A percentile compares a stretch with the other conserved stretches of the same genome.
Conservation (phyloP, 2,329 filamentous ascomycete species). For the Arthrobotrys musiformis region DNA sequence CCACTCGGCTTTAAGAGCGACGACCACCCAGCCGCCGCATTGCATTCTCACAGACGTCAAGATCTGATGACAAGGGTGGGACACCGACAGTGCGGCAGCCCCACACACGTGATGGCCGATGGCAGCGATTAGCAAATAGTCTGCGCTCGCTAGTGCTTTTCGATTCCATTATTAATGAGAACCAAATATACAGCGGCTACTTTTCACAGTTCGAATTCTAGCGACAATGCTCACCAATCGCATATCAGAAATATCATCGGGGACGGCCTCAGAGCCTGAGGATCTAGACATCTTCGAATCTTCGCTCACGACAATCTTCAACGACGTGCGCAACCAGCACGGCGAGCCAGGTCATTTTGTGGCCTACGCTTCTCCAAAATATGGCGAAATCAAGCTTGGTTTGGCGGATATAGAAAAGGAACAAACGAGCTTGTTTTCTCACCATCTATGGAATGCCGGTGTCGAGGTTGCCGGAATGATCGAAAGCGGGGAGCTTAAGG, state of each 20-base stretch:
- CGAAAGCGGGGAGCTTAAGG: conserved; percentile 63
- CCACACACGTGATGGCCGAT: neutral
- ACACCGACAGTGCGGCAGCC: neutral
- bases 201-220: neutral
- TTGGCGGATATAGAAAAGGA: conserved; percentile 58
- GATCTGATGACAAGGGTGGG: too few species aligned
- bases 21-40: neutral
- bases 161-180: neutral
- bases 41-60: too few species aligned
- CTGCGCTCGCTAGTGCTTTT: neutral
- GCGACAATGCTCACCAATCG: conserved; percentile 36
- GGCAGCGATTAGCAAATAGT: conserved; percentile 6
- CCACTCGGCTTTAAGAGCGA: neutral
- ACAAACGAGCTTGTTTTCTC: conserved; percentile 71
- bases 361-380: conserved; percentile 58
- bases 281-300: conserved; percentile 57
- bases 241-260: conserved; percentile 21
- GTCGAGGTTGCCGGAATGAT: conserved; percentile 59
- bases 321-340: conserved; percentile 59
- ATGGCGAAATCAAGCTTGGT: conserved; percentile 59
- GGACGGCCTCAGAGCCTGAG: neutral
- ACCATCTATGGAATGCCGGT: conserved; percentile 76
- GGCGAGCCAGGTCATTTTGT: conserved; percentile 60
- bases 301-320: conserved; percentile 57
- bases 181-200: neutral